These are phyloP conservation scores for Candida vaughaniae DNA, from an alignment of 805 yeast genomes.

Conservation along the genomic window DNA sequence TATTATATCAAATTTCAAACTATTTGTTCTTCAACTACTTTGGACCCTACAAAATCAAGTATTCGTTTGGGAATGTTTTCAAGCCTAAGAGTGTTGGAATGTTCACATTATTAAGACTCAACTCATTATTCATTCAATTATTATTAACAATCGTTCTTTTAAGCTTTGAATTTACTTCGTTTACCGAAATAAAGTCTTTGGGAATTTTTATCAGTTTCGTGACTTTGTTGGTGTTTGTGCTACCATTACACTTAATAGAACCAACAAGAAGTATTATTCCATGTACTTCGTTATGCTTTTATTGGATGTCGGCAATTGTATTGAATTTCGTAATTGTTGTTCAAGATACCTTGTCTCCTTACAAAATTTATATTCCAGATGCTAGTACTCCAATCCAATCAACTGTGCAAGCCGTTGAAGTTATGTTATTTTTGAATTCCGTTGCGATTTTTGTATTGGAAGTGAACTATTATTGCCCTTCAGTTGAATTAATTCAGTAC, in stretches of 20 bases:
- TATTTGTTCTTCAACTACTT: slow-evolving; percentile 13
- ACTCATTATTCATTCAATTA: slow-evolving; percentile 18
- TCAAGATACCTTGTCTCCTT: slow-evolving; percentile 19
- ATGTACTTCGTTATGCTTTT: slow-evolving; percentile 37
- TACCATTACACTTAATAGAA: slow-evolving; percentile 48
- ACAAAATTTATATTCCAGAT: slow-evolving; percentile 17
- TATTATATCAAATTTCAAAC: slow-evolving; percentile 12
- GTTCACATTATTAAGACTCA: slow-evolving; percentile 16
- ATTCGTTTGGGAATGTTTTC: slow-evolving; percentile 18
- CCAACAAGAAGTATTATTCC: slow-evolving; percentile 37
- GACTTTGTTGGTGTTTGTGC: slow-evolving; percentile 18
- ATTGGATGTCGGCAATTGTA: slow-evolving; percentile 28
- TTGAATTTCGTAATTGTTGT: slow-evolving; percentile 13
- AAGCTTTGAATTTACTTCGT: slow-evolving; percentile 9
- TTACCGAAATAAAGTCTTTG: slow-evolving; percentile 6
- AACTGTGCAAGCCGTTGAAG: slow-evolving; percentile 14
- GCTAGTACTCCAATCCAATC: slow-evolving; percentile 4
- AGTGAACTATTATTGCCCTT: slow-evolving; percentile 18
- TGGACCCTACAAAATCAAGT: slow-evolving; percentile 18
- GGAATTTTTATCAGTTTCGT: slow-evolving; percentile 8
- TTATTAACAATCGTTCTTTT: slow-evolving; percentile 8
- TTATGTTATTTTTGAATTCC: slow-evolving; percentile 15
- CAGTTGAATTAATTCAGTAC: slow-evolving; percentile 19
- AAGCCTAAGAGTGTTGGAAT: slow-evolving; percentile 18
- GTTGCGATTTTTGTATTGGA: slow-evolving; percentile 18